Conservation (phyloP, 1,284 basidiomycete genomes). For the Megacollybia platyphylla region DNA sequence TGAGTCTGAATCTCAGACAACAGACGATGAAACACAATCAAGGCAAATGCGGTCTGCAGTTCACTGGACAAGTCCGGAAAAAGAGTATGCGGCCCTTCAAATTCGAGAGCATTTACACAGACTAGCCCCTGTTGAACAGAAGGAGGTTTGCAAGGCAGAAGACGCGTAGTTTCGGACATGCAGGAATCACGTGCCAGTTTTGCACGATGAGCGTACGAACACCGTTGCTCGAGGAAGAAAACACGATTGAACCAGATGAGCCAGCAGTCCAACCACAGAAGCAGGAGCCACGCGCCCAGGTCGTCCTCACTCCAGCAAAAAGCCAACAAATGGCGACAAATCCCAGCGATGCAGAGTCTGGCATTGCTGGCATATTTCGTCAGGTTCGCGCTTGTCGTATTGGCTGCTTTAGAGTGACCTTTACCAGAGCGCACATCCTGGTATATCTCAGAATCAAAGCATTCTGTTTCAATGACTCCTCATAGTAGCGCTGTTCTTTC, state of each 20-base stretch:
- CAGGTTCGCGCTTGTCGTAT: conserved; percentile 1
- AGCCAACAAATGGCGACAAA: conserved; percentile 36
- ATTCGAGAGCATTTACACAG: background rate
- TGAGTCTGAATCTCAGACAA: conserved; percentile 8
- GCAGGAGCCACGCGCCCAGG: conserved; percentile 21
- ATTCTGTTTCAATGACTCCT: conserved; percentile 58
- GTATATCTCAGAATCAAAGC: conserved; percentile 31
- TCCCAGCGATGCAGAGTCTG: conserved; percentile 57
- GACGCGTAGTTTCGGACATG: conserved; percentile 1
- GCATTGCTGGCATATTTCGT: conserved; percentile 17
- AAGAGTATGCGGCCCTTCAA: background rate
- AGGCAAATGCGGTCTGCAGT: conserved; percentile 16
- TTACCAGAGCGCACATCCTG: conserved; percentile 38
- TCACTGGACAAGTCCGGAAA: background rate
- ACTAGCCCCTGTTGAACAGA: background rate
- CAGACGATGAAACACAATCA: conserved; percentile 21
- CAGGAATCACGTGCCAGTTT: conserved; percentile 4
- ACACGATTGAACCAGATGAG: conserved; percentile 3
- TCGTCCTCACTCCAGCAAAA: conserved; percentile 45
- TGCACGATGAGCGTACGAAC: conserved; percentile 32
- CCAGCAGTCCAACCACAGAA: background rate
- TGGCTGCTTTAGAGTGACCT: conserved; percentile 65
- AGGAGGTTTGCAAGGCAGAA: background rate
- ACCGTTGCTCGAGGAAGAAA: conserved; percentile 28
- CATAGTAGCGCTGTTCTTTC: conserved; percentile 75